Base-by-base conservation (phyloP, 73 alveolate species). In the Paramecium tetraurelia region DNA sequence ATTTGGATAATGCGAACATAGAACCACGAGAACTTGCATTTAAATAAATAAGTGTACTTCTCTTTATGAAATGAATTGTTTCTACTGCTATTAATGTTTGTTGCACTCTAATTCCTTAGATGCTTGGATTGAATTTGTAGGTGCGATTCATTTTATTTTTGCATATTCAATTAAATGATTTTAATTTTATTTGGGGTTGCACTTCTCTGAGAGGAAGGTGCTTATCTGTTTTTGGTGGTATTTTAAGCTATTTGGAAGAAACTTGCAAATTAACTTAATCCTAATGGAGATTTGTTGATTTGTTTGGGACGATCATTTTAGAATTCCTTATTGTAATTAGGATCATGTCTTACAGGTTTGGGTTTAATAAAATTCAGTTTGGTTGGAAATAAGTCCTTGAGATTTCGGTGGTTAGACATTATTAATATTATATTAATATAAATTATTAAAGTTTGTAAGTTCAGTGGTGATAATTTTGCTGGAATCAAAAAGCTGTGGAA, bases 391-490 rank as follows among this genome's bases (percentile, higher is more conserved):
- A 72, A 43, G n/a, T 72, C 86, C 21, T 40, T 72, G 0, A 72
- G 86, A 72, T 36, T 72, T 14, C 86, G 86, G 86, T 72, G 63
- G 86, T 72, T 72, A 72, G 86, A 72, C 86, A 72, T 72, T 33
- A 4, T 35, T 72, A n/a, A 33, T 72, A 72, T 72, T 4, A 33
- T 72, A 72, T 72, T 4, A 38, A 14, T 53, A 53, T 53, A 53
- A 53, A 53, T 53, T 53, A 53, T 53, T 53, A 53, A 53, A 40
- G 1, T 53, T 53, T 53, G 8, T 18, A 5, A 18, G 31, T 18
- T 53, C 69, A 53, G 69, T 53, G 21, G 5, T 46, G 20, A 48
- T 48, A 14, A 4, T 48, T 12, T 48, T 7, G 59, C 14, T 48
- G 18, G 1, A 22, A 48, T 4, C 2, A 48, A 2, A 12, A 48